These are phyloP conservation scores for Pichia inconspicua DNA, from an alignment of 1,139 yeast species.

Conservation along the genomic window DNA sequence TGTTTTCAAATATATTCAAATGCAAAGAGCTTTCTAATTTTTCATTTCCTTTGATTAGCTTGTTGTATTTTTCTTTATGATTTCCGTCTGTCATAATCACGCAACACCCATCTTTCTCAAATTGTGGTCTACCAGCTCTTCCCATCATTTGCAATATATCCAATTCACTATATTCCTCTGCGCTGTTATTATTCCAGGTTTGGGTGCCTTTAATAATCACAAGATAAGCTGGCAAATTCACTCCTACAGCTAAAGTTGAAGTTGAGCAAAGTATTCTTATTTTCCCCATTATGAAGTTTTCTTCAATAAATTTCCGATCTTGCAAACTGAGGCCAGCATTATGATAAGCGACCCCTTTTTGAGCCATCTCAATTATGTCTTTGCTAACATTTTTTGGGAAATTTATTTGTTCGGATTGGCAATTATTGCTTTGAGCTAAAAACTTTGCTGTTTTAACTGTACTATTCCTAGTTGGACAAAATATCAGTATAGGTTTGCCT, in stretches of 20 bases:
- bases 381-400: conserved; percentile 20
- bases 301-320: conserved; percentile 41
- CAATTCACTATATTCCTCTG: conserved; percentile 31
- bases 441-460: conserved; percentile 40
- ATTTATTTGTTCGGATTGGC: conserved; percentile 10
- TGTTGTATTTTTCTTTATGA: conserved; percentile 33
- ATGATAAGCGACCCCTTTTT: conserved; percentile 43
- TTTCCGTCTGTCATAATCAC: conserved; percentile 42
- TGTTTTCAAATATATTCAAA: conserved; percentile 35
- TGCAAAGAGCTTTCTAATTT: conserved; percentile 44
- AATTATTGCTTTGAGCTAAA: conserved; percentile 17
- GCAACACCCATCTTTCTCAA: conserved; percentile 46
- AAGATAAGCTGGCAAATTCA: conserved; percentile 87
- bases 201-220: conserved; percentile 93
- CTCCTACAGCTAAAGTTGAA: conserved; percentile 92
- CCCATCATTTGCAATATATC: conserved; percentile 91
- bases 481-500: conserved; percentile 39
- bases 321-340: conserved; percentile 47
- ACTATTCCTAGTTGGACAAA: conserved; percentile 47
- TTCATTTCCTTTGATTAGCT: conserved; percentile 37
- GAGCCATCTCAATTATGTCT: conserved; percentile 26
- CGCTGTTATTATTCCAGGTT: conserved; percentile 31
- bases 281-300: conserved; percentile 35
- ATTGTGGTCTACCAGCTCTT: conserved; percentile 64
- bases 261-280: conserved; percentile 45